Evolutionary conservation across 495 filamentous ascomycete species (phyloP).

Genomic region (Lichenothelia convexa): DNA sequence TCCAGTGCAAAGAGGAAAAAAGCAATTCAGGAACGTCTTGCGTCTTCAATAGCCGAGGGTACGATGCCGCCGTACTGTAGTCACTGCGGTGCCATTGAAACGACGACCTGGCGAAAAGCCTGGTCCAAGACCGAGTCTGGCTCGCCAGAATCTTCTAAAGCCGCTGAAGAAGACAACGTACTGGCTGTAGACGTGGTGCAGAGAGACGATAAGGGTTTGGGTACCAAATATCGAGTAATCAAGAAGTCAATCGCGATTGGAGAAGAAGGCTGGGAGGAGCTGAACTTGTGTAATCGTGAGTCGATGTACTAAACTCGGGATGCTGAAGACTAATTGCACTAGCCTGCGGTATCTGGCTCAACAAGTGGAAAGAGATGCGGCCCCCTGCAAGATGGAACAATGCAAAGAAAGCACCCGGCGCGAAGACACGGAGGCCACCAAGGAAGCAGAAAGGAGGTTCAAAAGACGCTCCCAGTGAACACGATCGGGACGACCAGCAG

Average conservation of each 20-base stretch:
- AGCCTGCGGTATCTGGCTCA: conserved; percentile 86
- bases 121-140: conserved; percentile 52
- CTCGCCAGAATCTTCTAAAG: conserved; percentile 39
- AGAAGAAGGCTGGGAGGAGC: conserved; percentile 44
- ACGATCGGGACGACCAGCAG: too few species aligned
- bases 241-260: conserved; percentile 49
- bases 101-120: conserved; percentile 84
- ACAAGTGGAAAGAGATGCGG: conserved; percentile 68
- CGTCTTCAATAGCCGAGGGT: conserved; percentile 47
- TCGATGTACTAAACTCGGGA: too few species aligned
- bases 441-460: conserved; percentile 11
- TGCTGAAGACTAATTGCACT: conserved; percentile 9
- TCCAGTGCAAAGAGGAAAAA: conserved; percentile 27
- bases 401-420: conserved; percentile 28
- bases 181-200: conserved; percentile 47
- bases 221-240: conserved; percentile 46
- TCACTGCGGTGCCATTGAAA: conserved; percentile 89
- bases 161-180: conserved; percentile 44
- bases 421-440: conserved; percentile 8
- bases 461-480: too few species aligned
- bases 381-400: conserved; percentile 72
- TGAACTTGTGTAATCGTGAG: conserved; percentile 79
- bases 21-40: conserved; percentile 43
- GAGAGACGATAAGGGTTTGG: conserved; percentile 36
- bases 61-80: conserved; percentile 69